Percentiles rank a stretch among this genome's conserved stretches.
Conservation (phyloP, 192 early-diverging fungal genomes). For the Coemansia sp. region DNA sequence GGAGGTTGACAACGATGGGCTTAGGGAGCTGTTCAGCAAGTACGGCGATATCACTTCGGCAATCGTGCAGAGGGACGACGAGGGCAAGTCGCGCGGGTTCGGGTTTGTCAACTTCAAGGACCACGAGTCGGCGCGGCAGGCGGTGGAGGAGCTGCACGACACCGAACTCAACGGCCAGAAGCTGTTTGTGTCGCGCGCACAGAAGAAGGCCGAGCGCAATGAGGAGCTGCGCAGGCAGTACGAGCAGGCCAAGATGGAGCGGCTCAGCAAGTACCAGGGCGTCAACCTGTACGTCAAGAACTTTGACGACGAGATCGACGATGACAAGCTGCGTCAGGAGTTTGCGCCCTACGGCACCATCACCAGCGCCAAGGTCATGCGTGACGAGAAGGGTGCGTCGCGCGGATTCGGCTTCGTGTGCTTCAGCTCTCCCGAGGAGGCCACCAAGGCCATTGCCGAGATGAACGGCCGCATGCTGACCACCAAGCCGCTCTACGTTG, state of each 20-base stretch:
- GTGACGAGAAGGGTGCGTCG: conserved; percentile 83
- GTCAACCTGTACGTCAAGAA: conserved; percentile 99
- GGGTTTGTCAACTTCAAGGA: conserved; percentile 97
- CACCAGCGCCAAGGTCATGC: conserved; percentile 97
- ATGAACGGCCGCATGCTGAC: conserved; percentile 97
- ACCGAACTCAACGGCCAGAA: conserved; percentile 87
- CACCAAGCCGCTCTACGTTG: conserved; percentile 97
- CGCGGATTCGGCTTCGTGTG: conserved; percentile 99
- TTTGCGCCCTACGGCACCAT: conserved; percentile 95
- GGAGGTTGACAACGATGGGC: conserved; percentile 76
- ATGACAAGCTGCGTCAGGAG: conserved; percentile 94
- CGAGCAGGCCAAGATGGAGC: conserved; percentile 93
- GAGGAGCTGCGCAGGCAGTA: conserved; percentile 95
- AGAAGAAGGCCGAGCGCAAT: conserved; percentile 98
- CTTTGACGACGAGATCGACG: conserved; percentile 94
- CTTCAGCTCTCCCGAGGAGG: conserved; percentile 98
- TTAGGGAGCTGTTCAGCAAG: conserved; percentile 72
- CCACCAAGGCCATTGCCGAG: conserved; percentile 96
- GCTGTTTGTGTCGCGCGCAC: conserved; percentile 94
- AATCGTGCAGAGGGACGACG: conserved; percentile 71
- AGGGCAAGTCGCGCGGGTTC: conserved; percentile 87
- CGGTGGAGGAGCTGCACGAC: conserved; percentile 92
- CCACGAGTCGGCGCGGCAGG: conserved; percentile 84
- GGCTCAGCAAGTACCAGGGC: conserved; percentile 97
- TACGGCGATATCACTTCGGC: conserved; percentile 86